A percentile compares a stretch with the other conserved stretches of the same genome.
phyloP scores from a whole-genome alignment of 257 asterid genomes.

The Solanum paucissectum region DNA sequence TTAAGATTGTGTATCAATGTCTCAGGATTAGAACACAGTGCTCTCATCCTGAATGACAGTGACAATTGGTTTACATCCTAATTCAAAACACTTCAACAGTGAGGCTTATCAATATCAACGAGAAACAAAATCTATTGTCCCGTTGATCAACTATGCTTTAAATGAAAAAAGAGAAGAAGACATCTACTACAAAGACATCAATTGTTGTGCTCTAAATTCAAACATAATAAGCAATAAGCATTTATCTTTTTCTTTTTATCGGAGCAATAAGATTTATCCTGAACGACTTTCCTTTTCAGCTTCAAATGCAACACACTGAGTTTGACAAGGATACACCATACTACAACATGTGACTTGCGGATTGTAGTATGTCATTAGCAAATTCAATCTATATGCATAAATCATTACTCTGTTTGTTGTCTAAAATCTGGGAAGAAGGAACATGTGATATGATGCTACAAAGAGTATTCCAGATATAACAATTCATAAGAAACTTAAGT shows the following conservation, averaged over 20 bases:
- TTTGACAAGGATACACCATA: not conserved
- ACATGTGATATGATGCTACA: no score
- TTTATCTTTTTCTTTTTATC: no score
- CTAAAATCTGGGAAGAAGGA: no score
- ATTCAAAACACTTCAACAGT: not conserved
- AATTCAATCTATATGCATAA: not conserved
- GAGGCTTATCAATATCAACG: not conserved
- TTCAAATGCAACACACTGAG: not conserved
- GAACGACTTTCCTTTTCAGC: no score
- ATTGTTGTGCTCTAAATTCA: not conserved
- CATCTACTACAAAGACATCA: not conserved
- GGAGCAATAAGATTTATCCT: no score
- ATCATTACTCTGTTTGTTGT: not conserved
- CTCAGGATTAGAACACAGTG: not conserved
- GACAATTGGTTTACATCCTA: not conserved
- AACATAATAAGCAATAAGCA: not conserved
- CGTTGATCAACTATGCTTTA: not conserved
- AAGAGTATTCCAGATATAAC: no score
- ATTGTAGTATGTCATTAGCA: not conserved
- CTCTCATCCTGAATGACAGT: not conserved
- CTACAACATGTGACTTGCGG: not conserved
- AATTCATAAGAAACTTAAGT: no score
- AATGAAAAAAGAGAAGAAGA: not conserved
- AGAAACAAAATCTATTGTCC: not conserved
- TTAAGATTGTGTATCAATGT: not conserved